Base-by-base conservation (phyloP, 768 basidiomycete species). In the Terana coerulea region DNA sequence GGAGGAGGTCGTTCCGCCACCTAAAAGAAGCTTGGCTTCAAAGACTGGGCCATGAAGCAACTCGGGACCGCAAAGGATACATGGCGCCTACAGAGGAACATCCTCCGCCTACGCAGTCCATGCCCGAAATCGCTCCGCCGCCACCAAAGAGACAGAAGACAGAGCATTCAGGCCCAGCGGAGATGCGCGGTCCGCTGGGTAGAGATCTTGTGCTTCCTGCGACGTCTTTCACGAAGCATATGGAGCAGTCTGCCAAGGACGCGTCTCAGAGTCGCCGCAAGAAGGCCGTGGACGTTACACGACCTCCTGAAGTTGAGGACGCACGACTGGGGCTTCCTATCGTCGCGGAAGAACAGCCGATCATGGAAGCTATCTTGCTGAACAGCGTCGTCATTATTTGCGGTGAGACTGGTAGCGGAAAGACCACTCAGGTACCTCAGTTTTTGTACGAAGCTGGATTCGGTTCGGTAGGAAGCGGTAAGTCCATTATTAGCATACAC, bases 381-480 rank as follows among this genome's bases (percentile, higher is more conserved):
- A 84, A 98, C 65, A 82, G 88, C 0, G 88, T 95, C 5, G 86
- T 93, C 25, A 79, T 95, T 51, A 84, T 97, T 37, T 87, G 84
- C 54, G 86, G 97, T 67, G 95, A 99, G 74, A 99, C 97, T 14
- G 97, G 97, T 43, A 95, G 91, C 63, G 97, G 97, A 40, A 99
- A 98, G 72, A 98, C 97, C 1, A 99, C 97, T 0, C 97, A 98
- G 67, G 84, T 98, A 6, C 97, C 97, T 10, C 97, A 98, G 66
- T 98, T 98, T 69, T 75, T 99, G n/a, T 98, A 87, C 54, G 97
- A 99, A 67, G 91, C 90, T 19, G 97, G 97, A 0, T 98, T 95
- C 64, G 97, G 95, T 1, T 79, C 81, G 41, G 75, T 83, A 7
- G 83, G 76, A 14, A 90, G 88, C 62, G 91, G 94, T 95, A 64